Conservation (phyloP, 2,329 filamentous ascomycete species). For the Westerdykella sp. region DNA sequence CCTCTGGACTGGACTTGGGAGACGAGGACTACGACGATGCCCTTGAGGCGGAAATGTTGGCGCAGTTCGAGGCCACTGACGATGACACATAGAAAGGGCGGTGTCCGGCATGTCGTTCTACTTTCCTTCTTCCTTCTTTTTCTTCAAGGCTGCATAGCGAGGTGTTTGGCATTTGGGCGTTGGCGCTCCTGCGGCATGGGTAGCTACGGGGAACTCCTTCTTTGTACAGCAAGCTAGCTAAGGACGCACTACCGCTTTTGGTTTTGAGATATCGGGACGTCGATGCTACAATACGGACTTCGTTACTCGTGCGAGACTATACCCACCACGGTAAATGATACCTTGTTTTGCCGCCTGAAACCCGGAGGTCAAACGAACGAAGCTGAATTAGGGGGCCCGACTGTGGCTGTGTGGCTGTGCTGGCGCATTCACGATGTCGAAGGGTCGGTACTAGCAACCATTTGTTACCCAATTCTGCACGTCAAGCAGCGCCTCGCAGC, state of each 20-base stretch:
- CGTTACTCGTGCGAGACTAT: too few species aligned
- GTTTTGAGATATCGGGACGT: background rate
- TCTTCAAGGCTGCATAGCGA: conserved; percentile 31
- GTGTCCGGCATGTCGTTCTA: background rate
- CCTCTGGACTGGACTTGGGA: conserved; percentile 25
- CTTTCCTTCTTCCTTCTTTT: background rate
- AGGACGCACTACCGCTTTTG: background rate
- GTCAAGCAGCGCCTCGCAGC: too few species aligned
- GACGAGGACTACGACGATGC: conserved; percentile 51
- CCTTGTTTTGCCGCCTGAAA: too few species aligned
- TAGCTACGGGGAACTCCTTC: background rate
- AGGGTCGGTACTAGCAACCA: too few species aligned
- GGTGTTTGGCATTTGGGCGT: conserved; percentile 31
- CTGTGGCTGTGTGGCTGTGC: too few species aligned
- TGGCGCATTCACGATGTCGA: too few species aligned
- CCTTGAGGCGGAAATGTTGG: conserved; percentile 40
- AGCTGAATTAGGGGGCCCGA: too few species aligned
- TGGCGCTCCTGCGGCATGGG: conserved; percentile 1
- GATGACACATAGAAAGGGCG: conserved; percentile 1
- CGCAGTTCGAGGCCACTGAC: conserved; percentile 30
- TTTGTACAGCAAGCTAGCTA: background rate
- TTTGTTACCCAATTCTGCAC: too few species aligned
- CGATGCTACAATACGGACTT: too few species aligned
- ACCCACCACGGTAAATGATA: too few species aligned
- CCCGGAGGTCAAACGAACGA: too few species aligned